Evolutionary conservation across 2,329 filamentous ascomycete species (phyloP).

Genomic region (Sporothrix humicola): DNA sequence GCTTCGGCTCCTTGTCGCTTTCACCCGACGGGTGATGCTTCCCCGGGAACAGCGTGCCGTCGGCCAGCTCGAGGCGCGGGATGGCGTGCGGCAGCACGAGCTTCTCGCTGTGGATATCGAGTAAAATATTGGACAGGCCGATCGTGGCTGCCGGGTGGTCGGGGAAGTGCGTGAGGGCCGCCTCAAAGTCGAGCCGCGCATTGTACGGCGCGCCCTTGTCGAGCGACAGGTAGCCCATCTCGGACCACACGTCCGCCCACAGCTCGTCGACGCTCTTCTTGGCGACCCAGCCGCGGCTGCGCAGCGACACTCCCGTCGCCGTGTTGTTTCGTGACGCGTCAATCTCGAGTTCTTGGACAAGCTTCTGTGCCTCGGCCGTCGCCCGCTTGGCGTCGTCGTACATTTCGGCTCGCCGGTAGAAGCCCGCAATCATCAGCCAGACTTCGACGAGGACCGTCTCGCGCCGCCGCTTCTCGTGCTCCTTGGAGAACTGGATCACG

Average conservation of each 20-base stretch:
- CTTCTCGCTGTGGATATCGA: constrained; percentile 80
- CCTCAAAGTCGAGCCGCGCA: constrained; percentile 80
- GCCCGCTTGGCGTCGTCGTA: constrained; percentile 81
- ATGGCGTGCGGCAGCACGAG: constrained; percentile 65
- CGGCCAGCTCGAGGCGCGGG: constrained; percentile 49
- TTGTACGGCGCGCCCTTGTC: constrained; percentile 67
- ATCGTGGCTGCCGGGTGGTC: constrained; percentile 83
- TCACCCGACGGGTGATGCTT: constrained; percentile 33
- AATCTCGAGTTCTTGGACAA: constrained; percentile 73
- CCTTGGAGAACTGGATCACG: constrained; percentile 60
- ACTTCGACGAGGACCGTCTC: constrained; percentile 70
- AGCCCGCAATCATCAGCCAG: constrained; percentile 87
- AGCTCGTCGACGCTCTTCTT: constrained; percentile 82
- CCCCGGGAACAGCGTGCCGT: constrained; percentile 42
- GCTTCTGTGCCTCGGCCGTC: constrained; percentile 77
- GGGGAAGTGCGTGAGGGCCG: constrained; percentile 76
- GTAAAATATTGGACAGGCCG: constrained; percentile 79
- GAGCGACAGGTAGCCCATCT: constrained; percentile 72
- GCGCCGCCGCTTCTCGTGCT: constrained; percentile 57
- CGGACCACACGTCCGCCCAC: constrained; percentile 81
- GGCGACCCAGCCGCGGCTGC: constrained; percentile 74
- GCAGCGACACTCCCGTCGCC: constrained; percentile 63
- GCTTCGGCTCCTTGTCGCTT: constrained; percentile 30
- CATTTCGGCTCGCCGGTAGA: constrained; percentile 83
- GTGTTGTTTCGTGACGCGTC: constrained; percentile 65